Evolutionary conservation across 2,329 filamentous ascomycete genomes (phyloP), one percentile per base, ranked within the genome.

Genomic region (Aspergillus unguis): DNA sequence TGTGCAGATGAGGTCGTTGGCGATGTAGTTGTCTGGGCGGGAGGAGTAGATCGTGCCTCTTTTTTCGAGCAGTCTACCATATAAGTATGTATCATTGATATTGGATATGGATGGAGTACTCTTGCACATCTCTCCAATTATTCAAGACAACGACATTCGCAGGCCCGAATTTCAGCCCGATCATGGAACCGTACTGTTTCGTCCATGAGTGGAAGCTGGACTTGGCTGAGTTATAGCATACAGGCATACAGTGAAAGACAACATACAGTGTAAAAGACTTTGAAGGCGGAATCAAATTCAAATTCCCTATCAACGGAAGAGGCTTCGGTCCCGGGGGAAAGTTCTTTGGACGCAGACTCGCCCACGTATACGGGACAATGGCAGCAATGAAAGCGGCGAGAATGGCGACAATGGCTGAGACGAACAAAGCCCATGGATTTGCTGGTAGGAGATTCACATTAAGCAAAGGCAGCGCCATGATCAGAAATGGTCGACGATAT

Each of bases 31-130:
- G 6, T n/a, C 2, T 8, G 47, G 47, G 1, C 47, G 47, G 6
- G 47, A 49, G 37, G 47, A 49, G 47, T 49, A 49, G 47, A 49
- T 42, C n/a, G 42, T 23, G 47, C 47, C 36, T 26, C 47, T 17
- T 25, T 43, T 49, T 6, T 49, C 47, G 31, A 49, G 47, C 29
- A 49, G 47, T 36, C 47, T 49, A n/a, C 35, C 9, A 17, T 5
- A 25, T 1, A 11, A 36, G 2, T 23, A 28, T 46, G 26, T 31
- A 28, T n/a, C 42, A 4, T 27, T n/a, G 3, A 7, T 23, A 37
- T 2, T 10, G 32, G 6, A 4, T 3, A n/a, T 27, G 6, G 10
- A 46, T 23, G 11, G 23, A 23, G 5, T 8, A 40, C 31, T 49
- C 28, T 36, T 43, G 29, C 3, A 42, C 31, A 10, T 43, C 47